Percentiles rank a stretch among this genome's conserved stretches.
Conservation (phyloP, 805 yeast species). For the Candida hungchunana region DNA sequence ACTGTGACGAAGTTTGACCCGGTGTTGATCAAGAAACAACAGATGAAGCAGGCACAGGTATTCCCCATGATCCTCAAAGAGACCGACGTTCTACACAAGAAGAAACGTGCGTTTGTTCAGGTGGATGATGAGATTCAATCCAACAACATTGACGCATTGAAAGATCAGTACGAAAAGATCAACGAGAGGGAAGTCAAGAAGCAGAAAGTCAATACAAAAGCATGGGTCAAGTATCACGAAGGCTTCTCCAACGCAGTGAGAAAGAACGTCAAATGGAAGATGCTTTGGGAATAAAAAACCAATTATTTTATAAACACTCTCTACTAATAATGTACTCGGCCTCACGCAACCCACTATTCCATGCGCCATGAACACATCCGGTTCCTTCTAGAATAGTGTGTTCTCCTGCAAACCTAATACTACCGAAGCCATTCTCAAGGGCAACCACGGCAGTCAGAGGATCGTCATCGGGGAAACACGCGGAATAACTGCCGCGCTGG, state of each 20-base stretch:
- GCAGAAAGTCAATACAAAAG: conserved; percentile 30
- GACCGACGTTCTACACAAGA: conserved; percentile 28
- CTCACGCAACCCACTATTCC: conserved; percentile 66
- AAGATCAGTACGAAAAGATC: conserved; percentile 36
- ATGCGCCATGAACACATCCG: conserved; percentile 92
- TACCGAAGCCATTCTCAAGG: conserved; percentile 53
- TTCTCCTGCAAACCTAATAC: conserved; percentile 84
- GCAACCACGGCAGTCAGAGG: conserved; percentile 60
- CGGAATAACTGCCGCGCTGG: conserved; percentile 78
- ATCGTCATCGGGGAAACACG: conserved; percentile 64
- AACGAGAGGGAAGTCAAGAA: conserved; percentile 26
- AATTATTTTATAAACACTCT: conserved; percentile 3
- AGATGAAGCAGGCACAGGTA: conserved; percentile 19
- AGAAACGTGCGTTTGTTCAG: conserved; percentile 30
- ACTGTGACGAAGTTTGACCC: conserved; percentile 21
- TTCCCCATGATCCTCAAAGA: conserved; percentile 25
- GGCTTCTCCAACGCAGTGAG: conserved; percentile 92
- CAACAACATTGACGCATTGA: conserved; percentile 30
- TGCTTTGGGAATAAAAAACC: conserved; percentile 43
- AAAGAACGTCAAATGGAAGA: conserved; percentile 74
- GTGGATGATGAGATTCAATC: conserved; percentile 13
- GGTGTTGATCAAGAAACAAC: conserved; percentile 15
- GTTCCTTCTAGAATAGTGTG: conserved; percentile 83
- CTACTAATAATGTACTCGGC: conserved; percentile 31
- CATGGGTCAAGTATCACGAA: conserved; percentile 90